Evolutionary conservation across 2,329 filamentous ascomycete species (phyloP).

Genomic region (Penicillium sp.): DNA sequence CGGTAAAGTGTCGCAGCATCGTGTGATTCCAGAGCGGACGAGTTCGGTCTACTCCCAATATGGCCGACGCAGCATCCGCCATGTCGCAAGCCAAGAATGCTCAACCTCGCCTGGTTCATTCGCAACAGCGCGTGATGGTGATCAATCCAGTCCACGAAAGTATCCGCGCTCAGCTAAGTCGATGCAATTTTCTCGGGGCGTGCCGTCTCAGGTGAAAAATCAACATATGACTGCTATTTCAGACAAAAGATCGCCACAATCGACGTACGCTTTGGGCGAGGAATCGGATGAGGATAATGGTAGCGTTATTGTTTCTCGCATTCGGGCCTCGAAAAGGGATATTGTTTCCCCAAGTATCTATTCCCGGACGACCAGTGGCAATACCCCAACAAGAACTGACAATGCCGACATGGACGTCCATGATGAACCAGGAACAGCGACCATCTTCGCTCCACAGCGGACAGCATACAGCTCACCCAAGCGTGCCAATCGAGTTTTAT

Average conservation of each 20-base stretch:
- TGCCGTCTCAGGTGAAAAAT: not conserved
- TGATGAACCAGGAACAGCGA: constrained; percentile 36
- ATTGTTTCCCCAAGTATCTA: constrained; percentile 43
- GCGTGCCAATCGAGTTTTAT: constrained; percentile 7
- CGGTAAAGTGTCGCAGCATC: constrained; percentile 32
- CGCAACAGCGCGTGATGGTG: constrained; percentile 25
- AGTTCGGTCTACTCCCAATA: constrained; percentile 25
- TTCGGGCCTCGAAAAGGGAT: constrained; percentile 3
- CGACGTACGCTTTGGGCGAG: constrained; percentile 2
- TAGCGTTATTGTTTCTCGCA: constrained; percentile 18
- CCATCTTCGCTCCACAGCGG: constrained; percentile 34
- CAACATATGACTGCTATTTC: not conserved
- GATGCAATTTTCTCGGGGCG: constrained; percentile 2
- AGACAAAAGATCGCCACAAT: not conserved
- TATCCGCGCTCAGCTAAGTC: constrained; percentile 3
- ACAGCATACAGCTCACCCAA: constrained; percentile 33
- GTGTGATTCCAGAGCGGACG: constrained; percentile 28
- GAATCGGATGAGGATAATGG: constrained; percentile 19
- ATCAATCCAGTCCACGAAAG: constrained; percentile 22
- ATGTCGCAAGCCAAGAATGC: constrained; percentile 32
- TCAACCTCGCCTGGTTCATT: constrained; percentile 31
- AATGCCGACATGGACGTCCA: constrained; percentile 4
- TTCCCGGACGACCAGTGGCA: constrained; percentile 41
- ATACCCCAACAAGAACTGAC: constrained; percentile 22
- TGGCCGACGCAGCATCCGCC: constrained; percentile 31